These are phyloP conservation scores for Dactylonectria macrodidyma DNA, from an alignment of 2,329 filamentous ascomycete genomes.

Conservation along the genomic window DNA sequence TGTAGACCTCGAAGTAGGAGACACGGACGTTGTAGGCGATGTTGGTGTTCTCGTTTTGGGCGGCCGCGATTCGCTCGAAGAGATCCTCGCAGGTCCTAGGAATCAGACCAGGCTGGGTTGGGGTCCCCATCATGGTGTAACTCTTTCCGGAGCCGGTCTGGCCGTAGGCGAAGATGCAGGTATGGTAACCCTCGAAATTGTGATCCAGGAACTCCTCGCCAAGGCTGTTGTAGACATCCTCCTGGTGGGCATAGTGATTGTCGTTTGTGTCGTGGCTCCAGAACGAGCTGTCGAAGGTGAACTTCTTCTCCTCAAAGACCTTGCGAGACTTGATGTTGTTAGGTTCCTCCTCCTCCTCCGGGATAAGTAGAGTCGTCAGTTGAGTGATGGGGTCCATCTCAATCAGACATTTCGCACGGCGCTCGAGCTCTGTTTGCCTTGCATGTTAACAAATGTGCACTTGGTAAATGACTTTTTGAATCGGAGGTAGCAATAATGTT, in stretches of 20 bases:
- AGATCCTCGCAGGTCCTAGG: constrained; percentile 96
- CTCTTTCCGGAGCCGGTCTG: constrained; percentile 98
- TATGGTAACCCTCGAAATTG: constrained; percentile 99
- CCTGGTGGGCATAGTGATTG: constrained; percentile 90
- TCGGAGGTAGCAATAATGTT: constrained; percentile 13
- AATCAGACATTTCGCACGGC: constrained; percentile 87
- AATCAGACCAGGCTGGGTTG: constrained; percentile 90
- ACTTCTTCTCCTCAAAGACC: constrained; percentile 87
- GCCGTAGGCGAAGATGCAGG: constrained; percentile 98
- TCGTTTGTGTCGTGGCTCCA: constrained; percentile 91
- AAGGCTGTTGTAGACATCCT: constrained; percentile 93
- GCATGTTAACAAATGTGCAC: background rate
- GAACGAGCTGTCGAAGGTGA: constrained; percentile 98
- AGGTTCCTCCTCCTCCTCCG: constrained; percentile 67
- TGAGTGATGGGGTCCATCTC: constrained; percentile 92
- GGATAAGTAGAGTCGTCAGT: constrained; percentile 84
- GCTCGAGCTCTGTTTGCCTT: constrained; percentile 77
- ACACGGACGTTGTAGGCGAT: constrained; percentile 98
- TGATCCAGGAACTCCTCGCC: constrained; percentile 98
- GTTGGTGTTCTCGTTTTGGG: constrained; percentile 84
- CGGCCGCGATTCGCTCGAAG: constrained; percentile 90
- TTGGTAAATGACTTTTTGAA: background rate
- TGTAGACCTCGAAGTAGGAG: constrained; percentile 99
- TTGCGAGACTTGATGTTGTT: constrained; percentile 78
- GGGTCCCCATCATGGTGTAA: constrained; percentile 96